Percentiles rank a stretch among this genome's conserved stretches.
Evolutionary conservation across 202 grass and related monocot species (phyloP).

Genomic region (Digitaria exilis): DNA sequence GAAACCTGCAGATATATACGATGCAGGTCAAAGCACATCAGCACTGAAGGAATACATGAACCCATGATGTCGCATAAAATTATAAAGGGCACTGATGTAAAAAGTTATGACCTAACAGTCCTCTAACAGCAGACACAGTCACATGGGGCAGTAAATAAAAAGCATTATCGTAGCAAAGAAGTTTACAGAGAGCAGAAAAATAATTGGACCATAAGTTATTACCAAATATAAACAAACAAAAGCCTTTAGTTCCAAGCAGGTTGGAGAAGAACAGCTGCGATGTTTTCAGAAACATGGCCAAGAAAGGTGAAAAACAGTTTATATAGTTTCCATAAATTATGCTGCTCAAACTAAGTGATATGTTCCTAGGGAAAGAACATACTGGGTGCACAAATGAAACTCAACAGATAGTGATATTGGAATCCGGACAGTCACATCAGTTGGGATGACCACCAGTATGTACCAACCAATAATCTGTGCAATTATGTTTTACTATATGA

Average conservation of each 20-base stretch:
- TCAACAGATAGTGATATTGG: background rate
- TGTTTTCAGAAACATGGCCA: background rate
- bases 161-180: background rate
- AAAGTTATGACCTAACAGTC: background rate
- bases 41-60: background rate
- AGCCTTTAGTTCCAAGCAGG: background rate
- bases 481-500: background rate
- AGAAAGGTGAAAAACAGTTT: background rate
- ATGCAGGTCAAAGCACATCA: background rate
- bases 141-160: background rate
- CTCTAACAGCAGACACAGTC: background rate
- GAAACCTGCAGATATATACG: conserved; percentile 17
- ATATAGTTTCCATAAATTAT: background rate
- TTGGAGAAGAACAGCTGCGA: background rate
- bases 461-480: too few species aligned
- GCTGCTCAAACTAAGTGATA: background rate
- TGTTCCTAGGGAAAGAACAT: background rate
- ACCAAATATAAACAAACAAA: background rate
- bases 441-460: too few species aligned
- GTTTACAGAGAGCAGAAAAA: background rate
- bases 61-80: background rate
- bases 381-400: background rate
- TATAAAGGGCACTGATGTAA: background rate
- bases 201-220: background rate
- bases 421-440: background rate